phyloP scores from a whole-genome alignment of 306 rosid genomes.

The Trichosanthes cucumerina region DNA sequence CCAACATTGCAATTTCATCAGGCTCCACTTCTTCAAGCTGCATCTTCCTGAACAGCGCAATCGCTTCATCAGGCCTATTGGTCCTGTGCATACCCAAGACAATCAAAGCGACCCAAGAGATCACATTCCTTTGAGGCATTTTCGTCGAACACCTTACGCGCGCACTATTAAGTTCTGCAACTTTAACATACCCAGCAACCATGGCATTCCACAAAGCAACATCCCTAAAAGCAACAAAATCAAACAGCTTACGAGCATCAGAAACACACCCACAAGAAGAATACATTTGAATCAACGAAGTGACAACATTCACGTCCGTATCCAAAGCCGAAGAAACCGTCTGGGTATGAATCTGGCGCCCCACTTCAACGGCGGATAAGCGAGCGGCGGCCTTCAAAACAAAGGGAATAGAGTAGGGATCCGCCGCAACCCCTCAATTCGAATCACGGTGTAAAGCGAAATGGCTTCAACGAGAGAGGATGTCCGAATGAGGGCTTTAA shows the following conservation, averaged over 20 bases:
- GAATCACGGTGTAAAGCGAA: slow-evolving; percentile 23
- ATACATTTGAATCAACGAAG: slow-evolving; percentile 47
- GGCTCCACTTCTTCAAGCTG: slow-evolving; percentile 39
- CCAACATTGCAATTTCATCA: slow-evolving; percentile 46
- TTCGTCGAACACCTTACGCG: slow-evolving; percentile 33
- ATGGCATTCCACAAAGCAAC: slow-evolving; percentile 43
- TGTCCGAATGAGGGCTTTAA: slow-evolving; percentile 31
- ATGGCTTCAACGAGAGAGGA: slow-evolving; percentile 21
- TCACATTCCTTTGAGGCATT: slow-evolving; percentile 40
- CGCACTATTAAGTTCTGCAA: slow-evolving; percentile 40
- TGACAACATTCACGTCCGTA: too few species aligned
- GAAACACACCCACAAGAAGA: slow-evolving; percentile 28
- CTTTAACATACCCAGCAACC: slow-evolving; percentile 49
- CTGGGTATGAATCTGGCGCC: slow-evolving; percentile 40
- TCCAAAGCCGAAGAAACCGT: slow-evolving; percentile 31
- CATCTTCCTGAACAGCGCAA: slow-evolving; percentile 41
- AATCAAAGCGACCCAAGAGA: slow-evolving; percentile 59
- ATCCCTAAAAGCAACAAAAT: slow-evolving; percentile 14
- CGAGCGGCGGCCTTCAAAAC: slow-evolving; percentile 40
- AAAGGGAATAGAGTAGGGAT: slow-evolving; percentile 48
- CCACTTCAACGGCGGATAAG: slow-evolving; percentile 16
- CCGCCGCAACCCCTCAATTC: slow-evolving; percentile 22
- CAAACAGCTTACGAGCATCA: slow-evolving; percentile 46
- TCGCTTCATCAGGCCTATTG: slow-evolving; percentile 37
- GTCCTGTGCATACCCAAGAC: slow-evolving; percentile 37